A percentile compares a stretch with the other conserved stretches of the same genome.
phyloP scores from a whole-genome alignment of 2,329 filamentous ascomycete species.

The Talaromyces funiculosus region DNA sequence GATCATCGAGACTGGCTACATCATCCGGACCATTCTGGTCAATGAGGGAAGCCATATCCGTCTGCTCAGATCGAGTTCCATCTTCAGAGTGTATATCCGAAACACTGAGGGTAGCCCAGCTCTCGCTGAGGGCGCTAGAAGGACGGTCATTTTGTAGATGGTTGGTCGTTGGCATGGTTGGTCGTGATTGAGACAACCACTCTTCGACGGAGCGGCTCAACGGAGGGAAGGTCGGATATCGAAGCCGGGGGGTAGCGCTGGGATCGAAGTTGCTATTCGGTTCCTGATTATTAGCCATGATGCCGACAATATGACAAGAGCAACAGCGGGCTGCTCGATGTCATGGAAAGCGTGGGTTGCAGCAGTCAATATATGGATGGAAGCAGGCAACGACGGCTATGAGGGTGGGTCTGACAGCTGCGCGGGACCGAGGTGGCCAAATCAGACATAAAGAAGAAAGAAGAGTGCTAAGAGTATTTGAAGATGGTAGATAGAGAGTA shows the following conservation, averaged over 20 bases:
- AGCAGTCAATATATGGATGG: slow-evolving; percentile 2
- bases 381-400: slow-evolving; percentile 6
- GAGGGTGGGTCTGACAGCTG: slow-evolving; percentile 3
- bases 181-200: slow-evolving; percentile 38
- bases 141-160: slow-evolving; percentile 24
- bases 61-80: slow-evolving; percentile 40
- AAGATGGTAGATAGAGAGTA: background rate
- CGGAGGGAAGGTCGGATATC: slow-evolving; percentile 39
- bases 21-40: slow-evolving; percentile 40
- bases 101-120: slow-evolving; percentile 43
- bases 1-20: slow-evolving; percentile 40
- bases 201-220: slow-evolving; percentile 35
- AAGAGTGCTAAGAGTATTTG: background rate
- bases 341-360: slow-evolving; percentile 1
- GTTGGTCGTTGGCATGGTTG: slow-evolving; percentile 33
- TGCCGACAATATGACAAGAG: slow-evolving; percentile 11
- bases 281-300: slow-evolving; percentile 36
- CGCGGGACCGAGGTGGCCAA: background rate
- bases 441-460: slow-evolving; percentile 1
- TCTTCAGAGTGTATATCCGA: slow-evolving; percentile 42
- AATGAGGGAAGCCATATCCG: slow-evolving; percentile 40
- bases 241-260: slow-evolving; percentile 28
- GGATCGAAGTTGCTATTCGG: slow-evolving; percentile 25
- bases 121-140: slow-evolving; percentile 36
- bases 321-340: slow-evolving; percentile 2